Conservation (phyloP, 805 yeast genomes). For the Pichia gijzeniarum region DNA sequence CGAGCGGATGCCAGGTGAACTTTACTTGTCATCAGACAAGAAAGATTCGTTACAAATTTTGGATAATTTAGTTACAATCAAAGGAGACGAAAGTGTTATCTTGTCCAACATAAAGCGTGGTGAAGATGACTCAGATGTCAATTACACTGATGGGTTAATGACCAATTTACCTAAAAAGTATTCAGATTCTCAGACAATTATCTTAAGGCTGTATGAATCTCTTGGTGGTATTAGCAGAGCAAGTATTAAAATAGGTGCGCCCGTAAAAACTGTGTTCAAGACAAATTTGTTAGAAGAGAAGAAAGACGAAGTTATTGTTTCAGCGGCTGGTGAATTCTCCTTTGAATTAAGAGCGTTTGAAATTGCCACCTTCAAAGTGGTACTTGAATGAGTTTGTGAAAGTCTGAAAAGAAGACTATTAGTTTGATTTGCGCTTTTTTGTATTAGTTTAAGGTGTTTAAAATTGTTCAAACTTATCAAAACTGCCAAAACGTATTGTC, state of each 20-base stretch:
- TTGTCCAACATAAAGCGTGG: constrained; percentile 79
- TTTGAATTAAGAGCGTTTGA: constrained; percentile 69
- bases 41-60: constrained; percentile 1
- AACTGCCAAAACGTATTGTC: too few relatives aligned
- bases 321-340: constrained; percentile 25
- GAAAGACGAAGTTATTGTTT: constrained; percentile 32
- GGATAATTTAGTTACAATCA: constrained; percentile 22
- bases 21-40: constrained; percentile 10
- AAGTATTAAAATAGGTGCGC: constrained; percentile 35
- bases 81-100: constrained; percentile 55
- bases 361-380: constrained; percentile 55
- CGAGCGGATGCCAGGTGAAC: constrained; percentile 32
- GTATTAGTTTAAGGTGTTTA: too few relatives aligned
- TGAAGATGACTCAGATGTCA: constrained; percentile 66
- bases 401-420: too few relatives aligned
- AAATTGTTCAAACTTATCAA: too few relatives aligned
- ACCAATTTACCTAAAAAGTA: constrained; percentile 36
- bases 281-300: constrained; percentile 57
- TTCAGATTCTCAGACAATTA: constrained; percentile 43
- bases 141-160: constrained; percentile 32
- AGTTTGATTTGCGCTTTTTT: too few relatives aligned
- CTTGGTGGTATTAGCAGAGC: constrained; percentile 74
- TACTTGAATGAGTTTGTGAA: constrained; percentile 24
- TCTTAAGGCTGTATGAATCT: constrained; percentile 78
- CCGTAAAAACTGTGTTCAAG: constrained; percentile 42